Evolutionary conservation across 169 alveolate species (phyloP).

Genomic region (Hammondia hammondi): DNA sequence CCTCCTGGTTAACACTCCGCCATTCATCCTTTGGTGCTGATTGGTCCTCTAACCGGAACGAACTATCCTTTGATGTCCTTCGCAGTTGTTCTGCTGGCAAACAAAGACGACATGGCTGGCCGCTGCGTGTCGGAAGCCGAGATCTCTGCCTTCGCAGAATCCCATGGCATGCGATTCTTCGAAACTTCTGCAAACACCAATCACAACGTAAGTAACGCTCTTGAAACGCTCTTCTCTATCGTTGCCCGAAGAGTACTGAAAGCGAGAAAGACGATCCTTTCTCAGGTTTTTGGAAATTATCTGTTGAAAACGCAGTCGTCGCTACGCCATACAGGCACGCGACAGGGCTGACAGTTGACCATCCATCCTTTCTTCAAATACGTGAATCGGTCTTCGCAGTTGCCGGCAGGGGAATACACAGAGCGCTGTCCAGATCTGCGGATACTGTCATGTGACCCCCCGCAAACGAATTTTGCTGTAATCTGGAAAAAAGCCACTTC

Average conservation of each 20-base stretch:
- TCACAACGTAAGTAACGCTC: constrained; percentile 77
- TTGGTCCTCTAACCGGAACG: too few species aligned
- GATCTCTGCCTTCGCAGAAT: constrained; percentile 78
- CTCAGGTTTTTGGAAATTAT: neutral
- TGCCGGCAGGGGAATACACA: too few species aligned
- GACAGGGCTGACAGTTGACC: too few species aligned
- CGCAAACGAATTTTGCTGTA: too few species aligned
- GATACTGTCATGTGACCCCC: too few species aligned
- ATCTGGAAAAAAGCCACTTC: too few species aligned
- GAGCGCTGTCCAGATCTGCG: too few species aligned
- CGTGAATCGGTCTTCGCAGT: too few species aligned
- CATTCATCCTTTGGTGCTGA: too few species aligned
- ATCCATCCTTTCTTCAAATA: too few species aligned
- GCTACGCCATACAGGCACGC: too few species aligned
- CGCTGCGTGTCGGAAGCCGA: constrained; percentile 79
- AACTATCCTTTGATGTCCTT: neutral
- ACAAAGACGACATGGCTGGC: constrained; percentile 81
- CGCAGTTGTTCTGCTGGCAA: constrained; percentile 72
- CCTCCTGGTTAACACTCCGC: too few species aligned
- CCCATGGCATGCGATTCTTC: constrained; percentile 79
- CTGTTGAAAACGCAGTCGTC: neutral
- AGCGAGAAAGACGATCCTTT: neutral
- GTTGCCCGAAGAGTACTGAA: neutral
- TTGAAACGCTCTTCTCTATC: constrained; percentile 45
- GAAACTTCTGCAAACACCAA: constrained; percentile 85